Evolutionary conservation across 2,329 filamentous ascomycete species (phyloP), one percentile per base, ranked within the genome.

Genomic region (Onygena corvina): DNA sequence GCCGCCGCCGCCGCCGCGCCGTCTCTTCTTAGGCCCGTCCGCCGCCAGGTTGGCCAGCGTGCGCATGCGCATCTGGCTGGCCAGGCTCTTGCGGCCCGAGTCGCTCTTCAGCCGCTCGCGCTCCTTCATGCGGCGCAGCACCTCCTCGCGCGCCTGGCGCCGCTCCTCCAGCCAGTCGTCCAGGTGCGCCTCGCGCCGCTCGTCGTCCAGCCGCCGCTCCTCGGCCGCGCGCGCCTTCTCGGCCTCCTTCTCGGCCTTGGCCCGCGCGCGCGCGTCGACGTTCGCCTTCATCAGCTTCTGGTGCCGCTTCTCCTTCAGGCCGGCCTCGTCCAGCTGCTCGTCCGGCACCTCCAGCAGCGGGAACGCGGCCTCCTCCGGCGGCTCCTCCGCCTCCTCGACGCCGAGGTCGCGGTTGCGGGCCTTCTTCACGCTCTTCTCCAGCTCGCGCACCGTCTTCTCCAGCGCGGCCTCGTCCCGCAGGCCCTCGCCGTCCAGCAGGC

Each of bases 51-150:
- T 95, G 52, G 92, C 92, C 51, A 98, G 88, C 46, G 83, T 90
- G 70, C 96, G 96, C 92, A 98, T 98, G 54, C 92, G 85, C 69
- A 94, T 93, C 66, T 96, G 90, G 50, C 85, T 92, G 6, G 92
- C 92, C 16, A 95, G 80, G 0, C 89, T 95, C 67, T 98, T 98
- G 61, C 92, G 85, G 67, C 90, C 89, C 1, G 95, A 77, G 61
- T 98, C 92, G 36, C 88, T 86, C 69, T 94, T 95, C 53, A 95
- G 77, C 14, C 89, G 80, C 60, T 96, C 88, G 47, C 88, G 83
- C 58, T 96, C 90, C 66, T 94, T 95, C 66, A 98, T 93, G 66
- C 81, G 87, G 60, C 86, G 73, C 5, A 84, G 76, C 2, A 94
- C 73, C 18, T 71, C 68, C 57, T 76, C 72, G 42, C 87, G 83